Conservation (phyloP, 2,329 filamentous ascomycete species). For the Pyricularia pennisetigena region DNA sequence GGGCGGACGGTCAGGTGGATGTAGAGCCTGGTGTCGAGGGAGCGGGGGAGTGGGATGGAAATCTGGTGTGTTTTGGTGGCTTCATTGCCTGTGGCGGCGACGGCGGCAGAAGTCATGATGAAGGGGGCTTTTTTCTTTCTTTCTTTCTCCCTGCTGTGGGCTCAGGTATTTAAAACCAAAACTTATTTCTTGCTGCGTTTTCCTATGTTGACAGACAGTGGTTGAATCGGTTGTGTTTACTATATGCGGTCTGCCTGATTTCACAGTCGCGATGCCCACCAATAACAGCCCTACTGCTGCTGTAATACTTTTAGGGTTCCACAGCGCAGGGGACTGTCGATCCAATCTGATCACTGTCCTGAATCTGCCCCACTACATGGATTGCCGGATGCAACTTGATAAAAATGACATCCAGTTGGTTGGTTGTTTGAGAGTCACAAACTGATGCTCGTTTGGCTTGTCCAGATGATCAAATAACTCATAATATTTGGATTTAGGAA, state of each 20-base stretch:
- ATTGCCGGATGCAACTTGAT: background rate
- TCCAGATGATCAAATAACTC: background rate
- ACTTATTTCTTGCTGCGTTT: background rate
- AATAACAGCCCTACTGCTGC: background rate
- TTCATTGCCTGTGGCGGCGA: background rate
- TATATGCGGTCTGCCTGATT: background rate
- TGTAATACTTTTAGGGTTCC: background rate
- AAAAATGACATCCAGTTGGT: background rate
- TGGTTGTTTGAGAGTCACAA: background rate
- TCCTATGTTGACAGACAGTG: too few species aligned
- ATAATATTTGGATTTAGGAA: background rate
- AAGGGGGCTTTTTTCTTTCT: background rate
- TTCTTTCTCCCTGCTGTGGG: background rate
- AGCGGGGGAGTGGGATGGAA: slow-evolving; percentile 49
- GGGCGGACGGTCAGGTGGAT: slow-evolving; percentile 47
- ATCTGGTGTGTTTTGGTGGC: slow-evolving; percentile 29
- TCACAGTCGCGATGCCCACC: background rate
- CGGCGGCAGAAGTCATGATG: background rate
- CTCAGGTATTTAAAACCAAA: too few species aligned
- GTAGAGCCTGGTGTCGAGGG: slow-evolving; percentile 51
- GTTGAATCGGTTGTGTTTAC: too few species aligned
- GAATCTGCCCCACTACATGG: background rate
- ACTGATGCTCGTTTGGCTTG: background rate
- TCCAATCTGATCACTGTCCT: background rate
- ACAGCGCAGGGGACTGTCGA: background rate